Evolutionary conservation across 2,329 filamentous ascomycete genomes (phyloP).

Genomic region (Aureobasidium sp.): DNA sequence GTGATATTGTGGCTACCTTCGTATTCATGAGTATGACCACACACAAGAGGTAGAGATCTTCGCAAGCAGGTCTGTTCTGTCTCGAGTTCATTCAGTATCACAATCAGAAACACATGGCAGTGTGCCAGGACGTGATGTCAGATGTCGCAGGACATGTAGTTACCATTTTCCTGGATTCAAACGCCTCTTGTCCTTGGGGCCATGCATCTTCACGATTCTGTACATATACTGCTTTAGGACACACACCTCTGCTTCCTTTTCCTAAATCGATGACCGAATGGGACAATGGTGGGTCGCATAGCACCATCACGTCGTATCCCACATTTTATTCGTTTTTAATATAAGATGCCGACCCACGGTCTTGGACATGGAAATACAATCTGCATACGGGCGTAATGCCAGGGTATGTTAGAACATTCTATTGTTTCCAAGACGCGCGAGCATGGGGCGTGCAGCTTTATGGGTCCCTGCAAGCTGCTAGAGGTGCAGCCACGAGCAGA

Average conservation of each 20-base stretch:
- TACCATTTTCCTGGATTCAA: constrained; percentile 2
- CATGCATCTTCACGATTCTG: not conserved
- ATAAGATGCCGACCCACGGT: constrained; percentile 15
- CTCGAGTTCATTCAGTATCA: not conserved
- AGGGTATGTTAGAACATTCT: not conserved
- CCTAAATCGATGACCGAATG: not conserved
- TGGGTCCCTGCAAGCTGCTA: not conserved
- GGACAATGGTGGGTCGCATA: constrained; percentile 1
- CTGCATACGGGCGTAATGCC: constrained; percentile 4
- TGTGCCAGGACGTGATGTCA: not conserved
- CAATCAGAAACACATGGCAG: constrained; percentile 2
- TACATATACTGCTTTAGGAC: constrained; percentile 7
- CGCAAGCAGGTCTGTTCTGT: not conserved
- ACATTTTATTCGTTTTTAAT: constrained; percentile 12
- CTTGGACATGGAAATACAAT: constrained; percentile 8
- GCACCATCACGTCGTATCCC: not conserved
- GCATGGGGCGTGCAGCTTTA: not conserved
- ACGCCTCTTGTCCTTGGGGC: not conserved
- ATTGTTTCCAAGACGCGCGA: not conserved
- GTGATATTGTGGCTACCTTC: not conserved
- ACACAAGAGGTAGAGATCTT: not conserved
- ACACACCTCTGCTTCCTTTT: not conserved
- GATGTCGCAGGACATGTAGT: not conserved
- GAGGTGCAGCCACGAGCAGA: constrained; percentile 2
- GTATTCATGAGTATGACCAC: not conserved